Conservation (phyloP, 2,329 filamentous ascomycete species). For the Xylaria polymorpha region DNA sequence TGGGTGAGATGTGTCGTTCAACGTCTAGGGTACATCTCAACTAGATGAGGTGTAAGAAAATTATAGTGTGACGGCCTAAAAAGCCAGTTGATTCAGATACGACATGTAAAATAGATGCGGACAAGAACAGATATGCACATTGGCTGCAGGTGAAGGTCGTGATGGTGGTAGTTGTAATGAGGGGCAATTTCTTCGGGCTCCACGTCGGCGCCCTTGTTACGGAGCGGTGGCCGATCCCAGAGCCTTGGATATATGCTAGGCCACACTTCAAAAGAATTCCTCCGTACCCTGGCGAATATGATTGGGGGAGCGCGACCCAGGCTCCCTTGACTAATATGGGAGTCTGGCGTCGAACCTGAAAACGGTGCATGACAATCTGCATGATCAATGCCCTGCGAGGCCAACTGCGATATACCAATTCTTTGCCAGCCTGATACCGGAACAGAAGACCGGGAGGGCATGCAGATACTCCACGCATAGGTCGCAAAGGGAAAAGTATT, state of each 20-base stretch:
- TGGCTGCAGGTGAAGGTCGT: conserved; percentile 31
- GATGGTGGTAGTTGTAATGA: conserved; percentile 30
- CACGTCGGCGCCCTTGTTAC: conserved; percentile 33
- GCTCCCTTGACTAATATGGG: conserved; percentile 24
- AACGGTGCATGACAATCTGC: conserved; percentile 32
- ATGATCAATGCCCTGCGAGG: conserved; percentile 19
- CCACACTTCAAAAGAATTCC: conserved; percentile 24
- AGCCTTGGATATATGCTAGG: conserved; percentile 30
- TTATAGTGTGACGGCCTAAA: conserved; percentile 28
- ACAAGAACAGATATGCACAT: conserved; percentile 31
- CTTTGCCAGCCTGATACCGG: conserved; percentile 23
- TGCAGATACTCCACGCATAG: conserved; percentile 11
- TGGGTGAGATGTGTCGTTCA: conserved; percentile 28
- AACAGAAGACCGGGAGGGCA: too few species aligned
- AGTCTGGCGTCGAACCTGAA: conserved; percentile 28
- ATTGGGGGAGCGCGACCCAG: conserved; percentile 16
- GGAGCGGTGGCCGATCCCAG: conserved; percentile 34
- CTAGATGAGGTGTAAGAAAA: conserved; percentile 13
- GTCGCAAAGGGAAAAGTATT: conserved; percentile 7
- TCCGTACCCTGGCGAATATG: conserved; percentile 7
- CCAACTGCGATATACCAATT: conserved; percentile 9
- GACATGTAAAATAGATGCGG: conserved; percentile 23
- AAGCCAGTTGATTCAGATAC: conserved; percentile 36
- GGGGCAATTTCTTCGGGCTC: conserved; percentile 37
- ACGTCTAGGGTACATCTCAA: conserved; percentile 20